These are phyloP conservation scores for Solanum medicagineum DNA, from an alignment of 257 asterid species.

Conservation along the genomic window DNA sequence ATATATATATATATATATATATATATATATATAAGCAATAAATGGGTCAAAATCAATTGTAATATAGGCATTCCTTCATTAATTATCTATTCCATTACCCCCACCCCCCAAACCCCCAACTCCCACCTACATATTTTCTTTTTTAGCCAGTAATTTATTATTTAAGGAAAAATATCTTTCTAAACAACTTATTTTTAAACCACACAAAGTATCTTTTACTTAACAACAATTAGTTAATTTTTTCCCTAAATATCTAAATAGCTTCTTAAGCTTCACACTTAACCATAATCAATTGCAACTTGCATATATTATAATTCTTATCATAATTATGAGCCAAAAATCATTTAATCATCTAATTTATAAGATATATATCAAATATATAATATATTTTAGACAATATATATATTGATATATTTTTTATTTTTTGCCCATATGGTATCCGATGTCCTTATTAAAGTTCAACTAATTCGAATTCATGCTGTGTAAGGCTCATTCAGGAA, in stretches of 20 bases:
- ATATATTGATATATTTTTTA: too few species aligned
- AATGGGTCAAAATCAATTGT: not conserved
- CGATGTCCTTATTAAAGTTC: too few species aligned
- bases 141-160: not conserved
- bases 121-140: not conserved
- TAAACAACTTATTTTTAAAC: not conserved
- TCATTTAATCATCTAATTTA: not conserved
- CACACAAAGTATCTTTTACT: not conserved
- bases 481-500: rapidly evolving
- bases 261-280: not conserved
- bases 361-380: not conserved
- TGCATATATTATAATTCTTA: not conserved
- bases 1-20: not conserved
- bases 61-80: not conserved
- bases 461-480: too few species aligned
- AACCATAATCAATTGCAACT: not conserved
- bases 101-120: not conserved
- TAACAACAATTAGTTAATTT: not conserved
- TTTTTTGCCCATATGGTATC: too few species aligned
- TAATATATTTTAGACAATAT: too few species aligned
- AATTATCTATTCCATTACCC: not conserved
- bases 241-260: not conserved
- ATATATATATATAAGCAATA: not conserved
- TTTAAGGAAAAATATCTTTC: not conserved
- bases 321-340: not conserved